phyloP scores from a whole-genome alignment of 2,329 filamentous ascomycete species.

The Macrophomina tecta region DNA sequence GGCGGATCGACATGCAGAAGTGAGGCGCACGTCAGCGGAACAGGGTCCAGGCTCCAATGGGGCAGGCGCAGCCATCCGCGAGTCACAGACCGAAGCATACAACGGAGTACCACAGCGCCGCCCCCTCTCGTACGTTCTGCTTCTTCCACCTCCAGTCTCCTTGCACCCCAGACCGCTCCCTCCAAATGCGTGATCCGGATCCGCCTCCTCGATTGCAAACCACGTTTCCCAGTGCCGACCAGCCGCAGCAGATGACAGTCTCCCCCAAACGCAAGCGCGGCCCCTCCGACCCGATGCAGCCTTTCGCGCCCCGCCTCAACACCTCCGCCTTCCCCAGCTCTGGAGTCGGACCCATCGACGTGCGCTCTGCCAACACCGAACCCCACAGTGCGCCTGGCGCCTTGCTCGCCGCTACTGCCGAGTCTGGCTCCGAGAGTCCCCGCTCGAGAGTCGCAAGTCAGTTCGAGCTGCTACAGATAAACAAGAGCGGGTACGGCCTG shows the following conservation, averaged over 20 bases:
- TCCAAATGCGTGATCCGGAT: slow-evolving; percentile 10
- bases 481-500: slow-evolving; percentile 1
- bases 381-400: slow-evolving; percentile 18
- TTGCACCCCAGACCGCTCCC: neutral
- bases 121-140: slow-evolving; percentile 4
- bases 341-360: slow-evolving; percentile 10
- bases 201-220: slow-evolving; percentile 15
- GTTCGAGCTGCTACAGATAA: slow-evolving; percentile 21
- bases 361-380: slow-evolving; percentile 16
- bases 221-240: neutral
- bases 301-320: slow-evolving; percentile 28
- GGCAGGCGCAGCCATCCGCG: slow-evolving; percentile 13
- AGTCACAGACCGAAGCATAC: slow-evolving; percentile 3
- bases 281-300: slow-evolving; percentile 27
- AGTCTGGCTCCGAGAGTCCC: slow-evolving; percentile 25
- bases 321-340: slow-evolving; percentile 26
- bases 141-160: neutral
- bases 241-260: slow-evolving; percentile 17
- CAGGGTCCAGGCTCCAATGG: slow-evolving; percentile 24
- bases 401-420: neutral
- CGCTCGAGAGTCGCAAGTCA: slow-evolving; percentile 22
- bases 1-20: slow-evolving; percentile 23
- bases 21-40: slow-evolving; percentile 17
- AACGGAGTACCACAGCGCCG: slow-evolving; percentile 8
- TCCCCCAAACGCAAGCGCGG: slow-evolving; percentile 29